Conservation (phyloP, 1,284 basidiomycete genomes). For the Cryptococcus deneoformans region DNA sequence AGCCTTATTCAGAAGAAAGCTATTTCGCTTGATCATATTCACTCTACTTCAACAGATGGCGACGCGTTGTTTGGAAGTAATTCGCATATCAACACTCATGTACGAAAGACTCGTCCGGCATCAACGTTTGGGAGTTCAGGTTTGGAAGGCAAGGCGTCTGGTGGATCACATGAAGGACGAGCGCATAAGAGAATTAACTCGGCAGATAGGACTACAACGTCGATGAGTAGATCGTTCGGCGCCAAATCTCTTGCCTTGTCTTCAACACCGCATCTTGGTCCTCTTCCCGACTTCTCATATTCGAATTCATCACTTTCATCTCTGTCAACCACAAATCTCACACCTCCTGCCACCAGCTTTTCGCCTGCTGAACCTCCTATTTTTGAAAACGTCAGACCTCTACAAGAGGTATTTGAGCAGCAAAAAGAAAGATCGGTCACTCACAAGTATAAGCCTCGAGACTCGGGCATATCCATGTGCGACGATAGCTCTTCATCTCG, state of each 20-base stretch:
- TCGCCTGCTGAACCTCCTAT: constrained; percentile 39
- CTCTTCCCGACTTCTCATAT: constrained; percentile 31
- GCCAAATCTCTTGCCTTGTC: constrained; percentile 47
- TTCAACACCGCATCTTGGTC: constrained; percentile 22
- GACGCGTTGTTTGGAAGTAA: constrained; percentile 40
- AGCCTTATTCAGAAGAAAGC: constrained; percentile 39
- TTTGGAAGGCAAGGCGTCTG: not conserved
- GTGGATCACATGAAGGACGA: constrained; percentile 6
- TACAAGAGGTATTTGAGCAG: constrained; percentile 47
- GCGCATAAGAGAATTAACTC: constrained; percentile 33
- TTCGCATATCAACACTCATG: constrained; percentile 17
- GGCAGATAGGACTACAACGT: constrained; percentile 18
- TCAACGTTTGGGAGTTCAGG: constrained; percentile 2
- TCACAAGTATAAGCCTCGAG: constrained; percentile 48
- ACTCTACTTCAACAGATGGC: constrained; percentile 17
- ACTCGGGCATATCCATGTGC: constrained; percentile 41
- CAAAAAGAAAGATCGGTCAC: constrained; percentile 31
- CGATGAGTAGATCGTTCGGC: constrained; percentile 46
- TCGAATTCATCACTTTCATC: constrained; percentile 46
- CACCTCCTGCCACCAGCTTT: constrained; percentile 34
- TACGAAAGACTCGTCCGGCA: constrained; percentile 21
- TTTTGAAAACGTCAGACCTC: constrained; percentile 50
- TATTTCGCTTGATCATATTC: constrained; percentile 40
- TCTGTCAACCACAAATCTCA: constrained; percentile 27
- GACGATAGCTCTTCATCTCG: constrained; percentile 6